Conservation (phyloP, 352 stramenopile species). For the Phytophthora hybrid region DNA sequence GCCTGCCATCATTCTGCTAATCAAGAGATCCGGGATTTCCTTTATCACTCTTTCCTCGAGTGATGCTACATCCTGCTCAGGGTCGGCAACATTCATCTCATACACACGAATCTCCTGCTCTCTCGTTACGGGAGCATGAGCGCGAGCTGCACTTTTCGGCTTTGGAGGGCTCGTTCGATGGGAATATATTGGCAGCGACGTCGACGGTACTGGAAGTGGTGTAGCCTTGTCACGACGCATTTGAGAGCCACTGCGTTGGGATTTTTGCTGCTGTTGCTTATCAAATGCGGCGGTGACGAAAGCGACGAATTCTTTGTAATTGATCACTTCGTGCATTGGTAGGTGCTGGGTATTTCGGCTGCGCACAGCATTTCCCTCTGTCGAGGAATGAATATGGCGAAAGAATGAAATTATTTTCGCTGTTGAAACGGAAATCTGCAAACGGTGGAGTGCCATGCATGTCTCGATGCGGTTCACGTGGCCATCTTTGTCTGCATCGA, state of each 20-base stretch:
- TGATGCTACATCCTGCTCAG: constrained; percentile 9
- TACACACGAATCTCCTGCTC: constrained; percentile 28
- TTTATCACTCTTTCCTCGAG: constrained; percentile 39
- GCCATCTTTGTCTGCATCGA: constrained; percentile 74
- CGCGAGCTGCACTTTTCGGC: not conserved
- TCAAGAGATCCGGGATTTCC: constrained; percentile 43
- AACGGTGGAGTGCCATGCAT: constrained; percentile 74
- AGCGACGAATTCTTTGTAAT: constrained; percentile 79
- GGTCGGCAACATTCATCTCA: constrained; percentile 21
- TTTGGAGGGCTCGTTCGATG: constrained; percentile 13
- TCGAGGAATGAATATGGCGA: constrained; percentile 47
- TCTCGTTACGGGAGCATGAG: not conserved
- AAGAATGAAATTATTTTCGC: constrained; percentile 77
- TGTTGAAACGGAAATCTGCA: constrained; percentile 70
- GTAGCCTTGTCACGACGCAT: not conserved
- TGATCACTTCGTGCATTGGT: constrained; percentile 72
- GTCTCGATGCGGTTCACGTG: constrained; percentile 78
- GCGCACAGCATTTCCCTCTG: constrained; percentile 7
- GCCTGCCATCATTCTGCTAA: constrained; percentile 39
- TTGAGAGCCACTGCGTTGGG: not conserved
- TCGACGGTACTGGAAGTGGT: constrained; percentile 23
- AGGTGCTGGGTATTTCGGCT: constrained; percentile 18
- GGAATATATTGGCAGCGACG: constrained; percentile 34
- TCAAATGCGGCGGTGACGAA: constrained; percentile 71
- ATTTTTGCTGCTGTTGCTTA: constrained; percentile 38